Base-by-base conservation (phyloP, 176 grass and related monocot genomes). In the Aechmea fasciata region DNA sequence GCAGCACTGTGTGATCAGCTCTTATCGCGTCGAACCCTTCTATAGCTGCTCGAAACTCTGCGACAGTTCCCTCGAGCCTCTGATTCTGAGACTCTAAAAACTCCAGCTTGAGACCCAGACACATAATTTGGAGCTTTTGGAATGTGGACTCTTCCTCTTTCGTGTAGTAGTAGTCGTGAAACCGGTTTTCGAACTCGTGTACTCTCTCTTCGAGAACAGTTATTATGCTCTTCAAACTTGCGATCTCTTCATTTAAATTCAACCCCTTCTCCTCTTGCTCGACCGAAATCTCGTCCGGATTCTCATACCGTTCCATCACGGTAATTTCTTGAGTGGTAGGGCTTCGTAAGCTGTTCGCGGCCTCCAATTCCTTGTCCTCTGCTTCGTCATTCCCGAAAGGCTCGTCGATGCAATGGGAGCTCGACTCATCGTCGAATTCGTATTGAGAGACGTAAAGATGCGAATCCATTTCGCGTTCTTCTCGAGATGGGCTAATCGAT, bases 101-200 rank as follows among this genome's bases (percentile, higher is more conserved):
- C 84, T 93, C 89, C 18, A 85, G 79, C 80, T 97, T 92, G 82
- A 87, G 79, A 6, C 86, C 89, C 79, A 97, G 12, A 66, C 82
- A 90, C 89, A 93, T 88, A 63, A 93, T 90, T 73, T 97, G 89
- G 69, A 97, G 87, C 85, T 92, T 99, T 79, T 90, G 89, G 50
- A 83, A 84, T 13, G 66, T 53, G 9, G 82, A 90, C 33, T 92
- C 94, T 57, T 93, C 74, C 33, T 87, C 90, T 75, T 85, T 85
- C 66, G 81, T 75, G 66, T 79, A 74, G 50, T 72, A 83, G 78
- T 90, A 93, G 26, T 92, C 86, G 48, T 76, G 70, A 71, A 97
- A 82, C 71, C 83, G 76, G 22, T 70, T 57, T 20, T 93, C 67
- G 4, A 93, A 73, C 59, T 74, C 28, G 25, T 11, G 20, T 65